Conservation (phyloP, 2,329 filamentous ascomycete species). For the Leptographium galeiforme region DNA sequence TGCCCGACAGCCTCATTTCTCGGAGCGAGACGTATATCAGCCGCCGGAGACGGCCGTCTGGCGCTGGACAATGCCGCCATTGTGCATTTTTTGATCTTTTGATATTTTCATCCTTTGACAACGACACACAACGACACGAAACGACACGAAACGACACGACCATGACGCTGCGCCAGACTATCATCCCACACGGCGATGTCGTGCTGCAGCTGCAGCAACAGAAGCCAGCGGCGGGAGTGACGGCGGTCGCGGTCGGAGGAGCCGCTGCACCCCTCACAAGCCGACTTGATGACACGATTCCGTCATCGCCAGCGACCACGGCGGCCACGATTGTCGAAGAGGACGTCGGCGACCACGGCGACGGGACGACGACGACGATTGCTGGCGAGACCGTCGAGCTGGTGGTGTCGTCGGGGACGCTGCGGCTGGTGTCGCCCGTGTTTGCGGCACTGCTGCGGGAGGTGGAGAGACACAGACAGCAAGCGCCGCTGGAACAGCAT, state of each 20-base stretch:
- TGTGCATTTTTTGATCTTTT: too few species aligned
- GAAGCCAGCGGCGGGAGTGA: too few species aligned
- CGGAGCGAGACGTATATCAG: too few species aligned
- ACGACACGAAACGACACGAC: too few species aligned
- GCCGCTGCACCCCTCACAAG: background rate
- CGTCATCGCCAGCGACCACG: background rate
- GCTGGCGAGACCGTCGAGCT: conserved; percentile 4
- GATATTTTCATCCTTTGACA: too few species aligned
- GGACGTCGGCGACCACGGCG: background rate
- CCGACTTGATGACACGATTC: background rate
- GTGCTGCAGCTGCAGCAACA: background rate
- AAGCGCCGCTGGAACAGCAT: too few species aligned
- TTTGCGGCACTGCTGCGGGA: conserved; percentile 6
- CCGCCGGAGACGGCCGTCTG: too few species aligned
- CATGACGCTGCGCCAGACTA: background rate
- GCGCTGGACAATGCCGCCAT: too few species aligned
- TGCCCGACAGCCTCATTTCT: too few species aligned
- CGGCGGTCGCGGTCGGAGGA: background rate
- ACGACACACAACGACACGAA: too few species aligned
- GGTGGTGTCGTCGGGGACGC: conserved; percentile 8
- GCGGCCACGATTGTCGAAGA: background rate
- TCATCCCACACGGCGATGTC: conserved; percentile 1
- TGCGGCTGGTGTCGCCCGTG: conserved; percentile 10
- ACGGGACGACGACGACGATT: too few species aligned
- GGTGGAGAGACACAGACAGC: background rate